phyloP scores from a whole-genome alignment of 306 rosid species.

The Rosa multiflora region DNA sequence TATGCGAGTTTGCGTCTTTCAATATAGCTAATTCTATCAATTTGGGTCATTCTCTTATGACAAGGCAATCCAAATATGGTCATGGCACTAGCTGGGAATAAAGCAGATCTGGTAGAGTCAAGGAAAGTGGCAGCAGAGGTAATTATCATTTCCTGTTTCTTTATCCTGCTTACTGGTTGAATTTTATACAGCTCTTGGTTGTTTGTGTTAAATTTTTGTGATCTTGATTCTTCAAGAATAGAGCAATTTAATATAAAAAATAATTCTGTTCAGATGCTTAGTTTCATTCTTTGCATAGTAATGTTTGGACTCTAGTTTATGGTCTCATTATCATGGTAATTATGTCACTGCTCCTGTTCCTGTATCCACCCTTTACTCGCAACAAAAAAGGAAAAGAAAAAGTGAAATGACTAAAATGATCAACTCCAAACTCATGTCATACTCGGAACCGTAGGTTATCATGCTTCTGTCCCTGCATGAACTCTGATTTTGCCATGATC shows the following conservation, averaged over 20 bases:
- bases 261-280: background rate
- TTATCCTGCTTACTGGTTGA: background rate
- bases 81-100: conserved; percentile 67
- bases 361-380: background rate
- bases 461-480: background rate
- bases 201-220: background rate
- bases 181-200: background rate
- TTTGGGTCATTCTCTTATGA: background rate
- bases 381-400: background rate
- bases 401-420: background rate
- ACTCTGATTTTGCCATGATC: too few relatives aligned
- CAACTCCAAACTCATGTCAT: background rate
- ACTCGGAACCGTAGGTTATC: background rate
- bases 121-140: conserved; percentile 58
- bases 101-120: conserved; percentile 53
- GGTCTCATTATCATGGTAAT: background rate
- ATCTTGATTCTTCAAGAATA: background rate
- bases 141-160: conserved; percentile 10
- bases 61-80: conserved; percentile 64
- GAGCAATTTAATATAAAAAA: background rate
- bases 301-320: background rate
- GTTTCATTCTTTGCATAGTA: background rate
- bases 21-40: background rate
- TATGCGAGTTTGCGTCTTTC: background rate
- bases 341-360: background rate